These are phyloP conservation scores for Diaporthe sp. DNA, from an alignment of 2,329 filamentous ascomycete genomes.

Conservation along the genomic window DNA sequence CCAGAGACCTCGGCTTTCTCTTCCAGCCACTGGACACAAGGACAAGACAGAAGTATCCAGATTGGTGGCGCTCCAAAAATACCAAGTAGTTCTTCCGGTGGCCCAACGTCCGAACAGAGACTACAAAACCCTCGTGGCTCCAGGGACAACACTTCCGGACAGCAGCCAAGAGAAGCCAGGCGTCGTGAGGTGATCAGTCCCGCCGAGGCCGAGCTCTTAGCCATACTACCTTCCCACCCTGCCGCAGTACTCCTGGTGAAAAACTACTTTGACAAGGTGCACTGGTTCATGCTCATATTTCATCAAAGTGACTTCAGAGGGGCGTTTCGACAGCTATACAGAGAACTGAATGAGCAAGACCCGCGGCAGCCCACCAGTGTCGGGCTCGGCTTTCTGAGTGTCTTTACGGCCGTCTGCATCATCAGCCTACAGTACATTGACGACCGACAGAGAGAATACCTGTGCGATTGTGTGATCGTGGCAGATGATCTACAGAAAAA, in stretches of 20 bases:
- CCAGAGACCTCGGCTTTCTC: neutral
- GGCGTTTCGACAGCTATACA: neutral
- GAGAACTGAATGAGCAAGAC: neutral
- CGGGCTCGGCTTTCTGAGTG: neutral
- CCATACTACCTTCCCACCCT: neutral
- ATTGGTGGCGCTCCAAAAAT: neutral
- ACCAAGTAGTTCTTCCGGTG: fast-evolving
- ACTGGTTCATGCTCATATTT: slow-evolving; percentile 9
- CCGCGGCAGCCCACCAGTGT: neutral
- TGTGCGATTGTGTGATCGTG: neutral
- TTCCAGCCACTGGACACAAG: neutral
- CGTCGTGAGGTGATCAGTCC: neutral
- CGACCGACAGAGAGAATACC: fast-evolving
- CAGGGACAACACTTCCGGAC: neutral
- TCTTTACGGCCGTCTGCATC: neutral
- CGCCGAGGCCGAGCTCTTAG: neutral
- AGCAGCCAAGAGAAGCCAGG: neutral
- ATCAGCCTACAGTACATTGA: neutral
- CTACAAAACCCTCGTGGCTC: no score
- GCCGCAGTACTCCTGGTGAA: neutral
- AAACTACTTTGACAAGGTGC: slow-evolving; percentile 1
- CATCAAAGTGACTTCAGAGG: slow-evolving; percentile 7
- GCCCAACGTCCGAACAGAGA: neutral
- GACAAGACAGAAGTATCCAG: no score
- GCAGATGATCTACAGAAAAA: neutral